Conservation (phyloP, 345 rosid species). For the Arabidopsis suecica region DNA sequence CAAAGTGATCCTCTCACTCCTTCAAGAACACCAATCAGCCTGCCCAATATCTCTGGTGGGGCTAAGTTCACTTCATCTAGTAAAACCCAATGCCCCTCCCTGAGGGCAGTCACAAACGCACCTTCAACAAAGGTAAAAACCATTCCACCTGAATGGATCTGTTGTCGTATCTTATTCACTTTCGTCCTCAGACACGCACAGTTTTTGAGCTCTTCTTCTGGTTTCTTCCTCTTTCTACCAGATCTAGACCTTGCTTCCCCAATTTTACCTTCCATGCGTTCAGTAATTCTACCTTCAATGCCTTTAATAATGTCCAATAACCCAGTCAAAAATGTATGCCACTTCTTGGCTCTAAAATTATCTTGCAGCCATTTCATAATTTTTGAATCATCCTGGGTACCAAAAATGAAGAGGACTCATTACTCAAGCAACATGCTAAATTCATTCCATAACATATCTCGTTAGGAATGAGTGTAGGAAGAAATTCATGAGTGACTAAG, state of each 20-base stretch:
- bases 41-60: slow-evolving; percentile 91
- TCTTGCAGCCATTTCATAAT: slow-evolving; percentile 55
- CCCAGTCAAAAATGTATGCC: slow-evolving; percentile 61
- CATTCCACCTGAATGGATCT: slow-evolving; percentile 80
- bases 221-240: slow-evolving; percentile 75
- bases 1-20: slow-evolving; percentile 89
- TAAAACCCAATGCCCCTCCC: slow-evolving; percentile 92
- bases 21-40: slow-evolving; percentile 90
- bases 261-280: slow-evolving; percentile 36
- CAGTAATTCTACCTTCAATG: slow-evolving; percentile 45
- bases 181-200: slow-evolving; percentile 65
- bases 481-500: slow-evolving; percentile 12
- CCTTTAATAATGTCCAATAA: slow-evolving; percentile 53
- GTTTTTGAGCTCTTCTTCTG: slow-evolving; percentile 46
- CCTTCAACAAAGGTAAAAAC: slow-evolving; percentile 96
- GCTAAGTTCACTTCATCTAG: slow-evolving; percentile 98
- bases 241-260: slow-evolving; percentile 44
- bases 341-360: slow-evolving; percentile 55
- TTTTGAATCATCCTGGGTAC: slow-evolving; percentile 55
- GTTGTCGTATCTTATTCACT: slow-evolving; percentile 59
- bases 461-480: slow-evolving; percentile 8
- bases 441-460: slow-evolving; percentile 1
- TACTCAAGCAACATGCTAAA: slow-evolving; percentile 37
- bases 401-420: slow-evolving; percentile 36
- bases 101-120: slow-evolving; percentile 85